Percentiles rank a stretch among this genome's conserved stretches.
phyloP scores from a whole-genome alignment of 2,329 filamentous ascomycete genomes.

The Rutstroemia sp. region DNA sequence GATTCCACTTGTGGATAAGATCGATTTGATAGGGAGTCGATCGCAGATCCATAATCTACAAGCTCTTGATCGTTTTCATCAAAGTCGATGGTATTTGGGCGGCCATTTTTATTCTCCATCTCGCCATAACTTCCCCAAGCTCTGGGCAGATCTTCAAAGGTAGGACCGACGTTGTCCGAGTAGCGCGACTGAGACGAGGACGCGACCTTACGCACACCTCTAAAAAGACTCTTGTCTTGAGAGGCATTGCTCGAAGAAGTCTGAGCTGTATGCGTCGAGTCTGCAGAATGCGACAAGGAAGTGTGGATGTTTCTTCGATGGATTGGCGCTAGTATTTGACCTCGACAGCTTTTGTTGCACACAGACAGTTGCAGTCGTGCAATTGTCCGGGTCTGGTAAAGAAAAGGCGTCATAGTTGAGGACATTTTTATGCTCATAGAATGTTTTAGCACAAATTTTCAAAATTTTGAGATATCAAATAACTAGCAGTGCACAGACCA shows the following conservation, averaged over 20 bases:
- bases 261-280: background rate
- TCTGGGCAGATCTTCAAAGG: background rate
- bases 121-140: background rate
- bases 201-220: too few relatives aligned
- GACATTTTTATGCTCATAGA: background rate
- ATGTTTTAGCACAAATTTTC: background rate
- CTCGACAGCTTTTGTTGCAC: background rate
- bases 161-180: background rate
- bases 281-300: background rate
- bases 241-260: background rate
- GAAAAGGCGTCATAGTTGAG: slow-evolving; percentile 51
- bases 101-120: background rate
- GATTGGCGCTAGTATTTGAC: background rate
- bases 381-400: slow-evolving; percentile 66
- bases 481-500: background rate
- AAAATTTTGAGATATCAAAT: background rate
- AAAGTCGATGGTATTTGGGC: slow-evolving; percentile 6
- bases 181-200: background rate
- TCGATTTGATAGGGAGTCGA: slow-evolving; percentile 18
- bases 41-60: slow-evolving; percentile 13
- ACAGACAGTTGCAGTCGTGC: slow-evolving; percentile 8
- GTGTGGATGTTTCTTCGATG: background rate
- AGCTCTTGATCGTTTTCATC: slow-evolving; percentile 12
- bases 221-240: background rate
- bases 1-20: slow-evolving; percentile 27